Base-by-base conservation (phyloP, 495 filamentous ascomycete genomes). In the Choiromyces venosus region DNA sequence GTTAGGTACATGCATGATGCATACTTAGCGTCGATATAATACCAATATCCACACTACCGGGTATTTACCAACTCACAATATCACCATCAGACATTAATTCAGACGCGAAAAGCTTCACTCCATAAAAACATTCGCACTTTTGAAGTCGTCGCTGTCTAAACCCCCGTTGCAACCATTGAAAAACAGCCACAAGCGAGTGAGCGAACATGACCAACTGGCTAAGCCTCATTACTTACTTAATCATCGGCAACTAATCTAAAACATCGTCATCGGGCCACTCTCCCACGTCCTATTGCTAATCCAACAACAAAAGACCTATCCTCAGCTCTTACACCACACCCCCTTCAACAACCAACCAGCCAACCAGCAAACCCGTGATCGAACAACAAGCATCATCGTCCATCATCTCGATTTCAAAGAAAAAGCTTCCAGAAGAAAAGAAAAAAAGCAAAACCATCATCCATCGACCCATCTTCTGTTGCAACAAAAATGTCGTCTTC, bases 401-500 rank as follows among this genome's bases (percentile, higher is more conserved):
- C 0, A n/a, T 1, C 46, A 61, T 33, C 52, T 61, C 52, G 10
- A 61, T 33, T 33, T n/a, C 29, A 61, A 61, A 29, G 52, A 4
- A n/a, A 52, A 21, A n/a, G 21, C 44, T n/a, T 4, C 44, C 0
- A 6, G 44, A 52, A n/a, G n/a, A n/a, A n/a, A n/a, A n/a, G n/a
- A n/a, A n/a, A n/a, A 61, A 61, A 61, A 61, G 52, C 52, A 61
- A 61, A 61, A 61, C 25, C 4, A 61, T 6, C 25, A n/a, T 16
- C 7, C 52, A 61, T 61, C 25, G 25, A 14, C n/a, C n/a, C 52
- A 61, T 33, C 52, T 61, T 61, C 52, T 12, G 0, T 9, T 21
- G 12, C 52, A 61, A n/a, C n/a, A n/a, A n/a, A n/a, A n/a, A 61
- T 61, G 52, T 94, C 91, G 68, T 93, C 91, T n/a, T 94, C 92